A percentile compares a stretch with the other conserved stretches of the same genome.
Evolutionary conservation across 129 eudicot species (phyloP).

Genomic region (Pseudognaphalium luteoalbum): DNA sequence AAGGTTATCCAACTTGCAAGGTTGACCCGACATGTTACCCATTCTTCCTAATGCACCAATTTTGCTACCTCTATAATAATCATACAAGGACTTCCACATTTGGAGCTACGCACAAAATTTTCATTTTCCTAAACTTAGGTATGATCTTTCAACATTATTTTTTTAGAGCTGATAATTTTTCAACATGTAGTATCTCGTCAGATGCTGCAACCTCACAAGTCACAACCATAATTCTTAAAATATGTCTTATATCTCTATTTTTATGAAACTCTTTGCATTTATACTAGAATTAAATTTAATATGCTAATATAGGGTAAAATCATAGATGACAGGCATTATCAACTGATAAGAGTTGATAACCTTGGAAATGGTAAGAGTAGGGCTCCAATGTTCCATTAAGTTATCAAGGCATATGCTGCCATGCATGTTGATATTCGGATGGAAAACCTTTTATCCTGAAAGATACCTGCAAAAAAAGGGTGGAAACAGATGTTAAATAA

Average conservation of each 20-base stretch:
- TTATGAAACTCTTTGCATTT: neutral
- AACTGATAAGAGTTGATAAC: neutral
- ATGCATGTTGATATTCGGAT: conserved; percentile 42
- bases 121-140: neutral
- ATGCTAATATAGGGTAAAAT: neutral
- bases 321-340: neutral
- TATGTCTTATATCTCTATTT: neutral
- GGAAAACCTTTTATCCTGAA: conserved; percentile 42
- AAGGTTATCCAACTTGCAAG: too few species aligned
- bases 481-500: conserved; percentile 2
- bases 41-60: neutral
- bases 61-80: neutral
- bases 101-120: neutral
- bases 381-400: conserved; percentile 45
- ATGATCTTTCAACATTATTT: neutral
- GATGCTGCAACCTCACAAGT: neutral
- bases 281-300: neutral
- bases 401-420: conserved; percentile 44
- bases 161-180: too few species aligned
- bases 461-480: conserved; percentile 26
- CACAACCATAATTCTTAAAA: neutral
- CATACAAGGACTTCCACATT: neutral
- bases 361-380: conserved; percentile 43
- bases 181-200: too few species aligned
- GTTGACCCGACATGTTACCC: too few species aligned